Percentiles rank a stretch among this genome's conserved stretches.
phyloP scores from a whole-genome alignment of 2,329 filamentous ascomycete genomes.

The Graphilbum sp. region DNA sequence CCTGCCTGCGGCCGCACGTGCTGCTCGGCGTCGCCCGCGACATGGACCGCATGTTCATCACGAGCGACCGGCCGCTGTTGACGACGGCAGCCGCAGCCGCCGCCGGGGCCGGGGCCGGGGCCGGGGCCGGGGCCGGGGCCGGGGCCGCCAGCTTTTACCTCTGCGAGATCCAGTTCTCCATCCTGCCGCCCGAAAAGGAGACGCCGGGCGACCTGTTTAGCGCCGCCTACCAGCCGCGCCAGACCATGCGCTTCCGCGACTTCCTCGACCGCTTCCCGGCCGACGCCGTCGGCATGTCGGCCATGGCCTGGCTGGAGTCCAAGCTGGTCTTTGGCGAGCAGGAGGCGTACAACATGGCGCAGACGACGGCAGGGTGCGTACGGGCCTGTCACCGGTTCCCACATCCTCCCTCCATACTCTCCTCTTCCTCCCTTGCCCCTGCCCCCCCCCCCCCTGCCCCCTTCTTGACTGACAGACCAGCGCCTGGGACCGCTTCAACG shows the following conservation, averaged over 20 bases:
- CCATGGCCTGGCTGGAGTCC: constrained; percentile 36
- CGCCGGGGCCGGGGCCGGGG: too few species aligned
- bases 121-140: too few species aligned
- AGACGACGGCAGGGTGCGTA: constrained; percentile 37
- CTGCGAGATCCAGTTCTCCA: constrained; percentile 47
- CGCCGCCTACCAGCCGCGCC: constrained; percentile 23
- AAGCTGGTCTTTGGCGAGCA: constrained; percentile 47
- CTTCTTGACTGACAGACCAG: constrained; percentile 13
- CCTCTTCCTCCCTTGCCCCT: too few species aligned
- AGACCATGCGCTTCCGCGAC: constrained; percentile 24
- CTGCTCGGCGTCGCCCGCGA: constrained; percentile 38
- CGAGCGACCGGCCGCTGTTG: constrained; percentile 40
- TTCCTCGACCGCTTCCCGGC: constrained; percentile 22
- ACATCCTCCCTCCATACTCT: too few species aligned
- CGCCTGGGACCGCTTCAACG: constrained; percentile 48
- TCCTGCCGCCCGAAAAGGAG: constrained; percentile 22
- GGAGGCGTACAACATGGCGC: constrained; percentile 37
- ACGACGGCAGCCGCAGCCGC: too few species aligned
- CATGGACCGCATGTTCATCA: constrained; percentile 53
- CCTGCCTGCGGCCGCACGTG: constrained; percentile 46
- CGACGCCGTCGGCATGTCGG: constrained; percentile 12
- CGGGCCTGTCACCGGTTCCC: too few species aligned
- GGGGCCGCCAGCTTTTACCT: constrained; percentile 23
- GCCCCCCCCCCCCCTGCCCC: too few species aligned
- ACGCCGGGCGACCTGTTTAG: constrained; percentile 29